Evolutionary conservation across 106 monocot genomes (phyloP).

Genomic region (Posidonia australis): DNA sequence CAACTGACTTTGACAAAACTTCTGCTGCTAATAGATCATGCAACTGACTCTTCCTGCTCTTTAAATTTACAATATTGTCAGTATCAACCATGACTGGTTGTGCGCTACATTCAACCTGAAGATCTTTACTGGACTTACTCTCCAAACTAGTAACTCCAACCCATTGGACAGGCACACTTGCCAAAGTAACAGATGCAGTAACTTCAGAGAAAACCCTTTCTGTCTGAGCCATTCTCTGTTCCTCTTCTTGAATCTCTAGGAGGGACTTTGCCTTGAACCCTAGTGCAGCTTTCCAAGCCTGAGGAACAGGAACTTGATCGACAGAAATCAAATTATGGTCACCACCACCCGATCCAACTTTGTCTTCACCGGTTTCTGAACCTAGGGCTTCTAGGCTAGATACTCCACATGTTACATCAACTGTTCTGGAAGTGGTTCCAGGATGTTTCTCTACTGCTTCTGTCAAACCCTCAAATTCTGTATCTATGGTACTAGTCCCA

Average conservation of each 20-base stretch:
- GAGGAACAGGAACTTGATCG: constrained; percentile 14
- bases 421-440: not conserved
- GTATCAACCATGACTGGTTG: constrained; percentile 1
- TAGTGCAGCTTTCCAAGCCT: constrained; percentile 73
- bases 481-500: constrained; percentile 6
- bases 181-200: constrained; percentile 3
- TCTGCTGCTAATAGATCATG: constrained; percentile 86
- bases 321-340: constrained; percentile 11
- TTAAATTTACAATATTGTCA: constrained; percentile 17
- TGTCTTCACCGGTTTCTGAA: constrained; percentile 1
- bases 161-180: constrained; percentile 22
- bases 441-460: constrained; percentile 19
- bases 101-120: not conserved
- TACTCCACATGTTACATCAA: constrained; percentile 8
- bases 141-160: constrained; percentile 30
- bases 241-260: constrained; percentile 87
- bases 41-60: constrained; percentile 49
- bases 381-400: constrained; percentile 4
- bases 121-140: constrained; percentile 25
- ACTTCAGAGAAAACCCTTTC: constrained; percentile 18
- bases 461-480: constrained; percentile 9
- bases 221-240: constrained; percentile 40
- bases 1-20: constrained; percentile 42
- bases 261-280: constrained; percentile 74
- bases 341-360: not conserved